A percentile compares a stretch with the other conserved stretches of the same genome.
phyloP scores from a whole-genome alignment of 768 basidiomycete species.

The Suillus subalutaceus region DNA sequence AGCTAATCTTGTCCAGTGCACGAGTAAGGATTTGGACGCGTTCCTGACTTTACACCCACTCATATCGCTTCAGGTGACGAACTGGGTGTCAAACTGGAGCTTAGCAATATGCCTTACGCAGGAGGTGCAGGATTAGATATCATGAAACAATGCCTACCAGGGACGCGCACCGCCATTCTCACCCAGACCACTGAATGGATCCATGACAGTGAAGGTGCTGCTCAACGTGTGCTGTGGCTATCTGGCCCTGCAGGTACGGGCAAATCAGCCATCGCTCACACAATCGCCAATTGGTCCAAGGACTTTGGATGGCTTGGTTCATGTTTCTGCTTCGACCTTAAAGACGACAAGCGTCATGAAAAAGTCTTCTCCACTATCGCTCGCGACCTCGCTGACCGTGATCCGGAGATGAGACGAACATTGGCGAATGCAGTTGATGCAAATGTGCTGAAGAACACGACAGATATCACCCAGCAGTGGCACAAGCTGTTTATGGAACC shows the following conservation, averaged over 20 bases:
- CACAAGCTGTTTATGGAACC: constrained; percentile 22
- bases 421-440: not conserved
- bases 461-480: constrained; percentile 17
- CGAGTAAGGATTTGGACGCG: not conserved
- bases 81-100: not conserved
- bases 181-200: constrained; percentile 22
- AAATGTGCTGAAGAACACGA: not conserved
- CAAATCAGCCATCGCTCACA: constrained; percentile 32
- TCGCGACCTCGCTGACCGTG: constrained; percentile 23
- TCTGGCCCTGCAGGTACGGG: constrained; percentile 26
- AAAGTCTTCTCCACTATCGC: constrained; percentile 35
- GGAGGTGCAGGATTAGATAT: constrained; percentile 3
- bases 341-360: constrained; percentile 7
- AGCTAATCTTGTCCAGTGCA: not conserved
- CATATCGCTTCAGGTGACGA: not conserved
- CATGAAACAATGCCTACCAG: constrained; percentile 17
- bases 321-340: constrained; percentile 18
- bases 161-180: constrained; percentile 19
- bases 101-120: constrained; percentile 7
- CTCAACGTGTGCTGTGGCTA: constrained; percentile 17
- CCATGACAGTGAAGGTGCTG: not conserved
- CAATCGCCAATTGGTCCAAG: constrained; percentile 17
- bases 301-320: constrained; percentile 21
- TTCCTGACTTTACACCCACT: not conserved
- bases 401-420: constrained; percentile 8